Base-by-base conservation (phyloP, 306 rosid genomes). In the Nissolia schottii region DNA sequence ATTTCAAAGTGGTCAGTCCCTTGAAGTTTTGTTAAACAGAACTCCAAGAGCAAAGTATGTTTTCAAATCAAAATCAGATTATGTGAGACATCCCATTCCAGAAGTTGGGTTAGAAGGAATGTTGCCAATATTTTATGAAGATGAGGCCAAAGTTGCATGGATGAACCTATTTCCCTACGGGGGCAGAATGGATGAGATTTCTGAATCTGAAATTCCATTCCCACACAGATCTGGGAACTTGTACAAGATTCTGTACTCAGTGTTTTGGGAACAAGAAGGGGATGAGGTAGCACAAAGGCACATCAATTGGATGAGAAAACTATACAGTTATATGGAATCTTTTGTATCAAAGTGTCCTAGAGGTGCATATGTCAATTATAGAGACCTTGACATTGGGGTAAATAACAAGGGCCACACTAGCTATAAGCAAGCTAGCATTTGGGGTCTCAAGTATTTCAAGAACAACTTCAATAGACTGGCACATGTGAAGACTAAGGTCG, bases 1-100 rank as follows among this genome's bases (percentile, higher is more conserved):
- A n/a, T 32, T 70, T 32, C 19, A 61, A 12, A 71, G 7, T 41
- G 49, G 35, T 14, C 27, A 67, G 58, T 15, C 82, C 5, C 65
- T 63, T 50, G 73, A 77, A 59, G 76, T 59, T 66, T 53, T 80
- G 57, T 34, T 63, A 8, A 75, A 70, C 23, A 62, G 84, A 54
- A 54, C 73, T 13, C 58, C 9, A 45, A 24, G 43, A 10, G 0
- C 6, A 8, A 18, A 4, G 10, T 15, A 10, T 18, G 24, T 53
- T 31, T 75, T 10, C 77, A 80, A 80, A 57, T 55, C 22, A 56
- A 80, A 80, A 62, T 80, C 84, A 11, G 84, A 80, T 29, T 80
- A 53, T 54, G 84, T 80, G 49, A 74, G 15, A 64, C 19, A 32
- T 10, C 70, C 80, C 1, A 70, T 80, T 54, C 11, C 77, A 2